Evolutionary conservation across 2,329 filamentous ascomycete species (phyloP).

Genomic region (Alternaria sp.): DNA sequence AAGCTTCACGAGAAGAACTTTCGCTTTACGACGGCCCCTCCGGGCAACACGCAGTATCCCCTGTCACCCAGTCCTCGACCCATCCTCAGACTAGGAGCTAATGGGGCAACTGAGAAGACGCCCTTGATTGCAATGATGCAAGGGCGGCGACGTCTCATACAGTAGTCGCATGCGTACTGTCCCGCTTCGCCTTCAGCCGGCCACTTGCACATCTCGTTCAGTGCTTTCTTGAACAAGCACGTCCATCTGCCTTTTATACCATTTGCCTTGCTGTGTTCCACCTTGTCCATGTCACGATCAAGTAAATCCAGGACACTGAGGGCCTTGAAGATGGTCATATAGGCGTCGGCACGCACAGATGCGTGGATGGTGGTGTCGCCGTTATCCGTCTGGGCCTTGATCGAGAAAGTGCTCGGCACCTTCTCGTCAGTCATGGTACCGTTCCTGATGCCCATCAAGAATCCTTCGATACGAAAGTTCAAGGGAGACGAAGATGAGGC

Average conservation of each 20-base stretch:
- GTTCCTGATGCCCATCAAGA: background rate
- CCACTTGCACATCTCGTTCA: background rate
- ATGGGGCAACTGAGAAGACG: background rate
- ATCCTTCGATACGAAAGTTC: background rate
- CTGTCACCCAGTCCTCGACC: background rate
- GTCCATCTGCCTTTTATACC: background rate
- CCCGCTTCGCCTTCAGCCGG: background rate
- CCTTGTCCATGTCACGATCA: background rate
- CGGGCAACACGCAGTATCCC: background rate
- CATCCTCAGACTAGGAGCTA: background rate
- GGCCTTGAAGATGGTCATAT: background rate
- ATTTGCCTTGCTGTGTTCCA: background rate
- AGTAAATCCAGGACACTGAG: background rate
- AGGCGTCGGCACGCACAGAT: background rate
- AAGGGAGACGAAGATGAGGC: background rate
- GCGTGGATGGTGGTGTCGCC: background rate
- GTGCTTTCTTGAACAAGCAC: background rate
- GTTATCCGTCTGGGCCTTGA: background rate
- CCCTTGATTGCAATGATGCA: background rate
- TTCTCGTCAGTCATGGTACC: background rate
- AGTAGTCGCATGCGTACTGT: background rate
- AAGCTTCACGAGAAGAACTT: background rate
- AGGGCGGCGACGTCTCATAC: background rate
- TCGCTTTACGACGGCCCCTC: background rate
- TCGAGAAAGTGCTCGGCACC: background rate